phyloP scores from a whole-genome alignment of 768 basidiomycete species.

The Coprinopsis marcescibilis region DNA sequence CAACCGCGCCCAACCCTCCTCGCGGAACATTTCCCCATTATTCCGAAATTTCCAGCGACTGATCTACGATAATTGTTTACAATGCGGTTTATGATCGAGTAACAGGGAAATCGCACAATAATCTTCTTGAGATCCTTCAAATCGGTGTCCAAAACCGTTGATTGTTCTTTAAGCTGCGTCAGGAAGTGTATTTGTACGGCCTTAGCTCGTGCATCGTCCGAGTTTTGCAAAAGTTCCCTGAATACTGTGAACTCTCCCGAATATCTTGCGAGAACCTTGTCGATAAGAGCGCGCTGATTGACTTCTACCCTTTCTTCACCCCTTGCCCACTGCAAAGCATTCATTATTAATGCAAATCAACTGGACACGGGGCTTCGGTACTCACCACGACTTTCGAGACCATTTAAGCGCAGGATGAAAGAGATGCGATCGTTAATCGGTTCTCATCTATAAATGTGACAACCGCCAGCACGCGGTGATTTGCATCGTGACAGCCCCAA shows the following conservation, averaged over 20 bases:
- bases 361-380: no score
- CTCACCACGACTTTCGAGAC: no score
- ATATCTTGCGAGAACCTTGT: conserved; percentile 94
- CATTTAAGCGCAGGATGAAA: no score
- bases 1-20: conserved; percentile 83
- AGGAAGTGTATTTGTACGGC: conserved; percentile 78
- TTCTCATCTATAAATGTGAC: no score
- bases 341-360: no score
- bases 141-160: not conserved
- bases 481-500: no score
- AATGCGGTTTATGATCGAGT: not conserved
- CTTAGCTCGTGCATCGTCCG: conserved; percentile 81
- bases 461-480: no score
- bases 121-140: conserved; percentile 65
- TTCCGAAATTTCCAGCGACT: conserved; percentile 84
- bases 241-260: conserved; percentile 86
- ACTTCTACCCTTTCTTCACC: conserved; percentile 86
- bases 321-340: conserved; percentile 40
- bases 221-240: conserved; percentile 91
- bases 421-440: no score
- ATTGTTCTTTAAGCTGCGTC: conserved; percentile 42
- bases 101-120: conserved; percentile 32
- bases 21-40: conserved; percentile 76
- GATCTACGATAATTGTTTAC: conserved; percentile 38
- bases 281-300: conserved; percentile 93